Base-by-base conservation (phyloP, 805 yeast genomes). In the Pachysolen tannophilus region DNA sequence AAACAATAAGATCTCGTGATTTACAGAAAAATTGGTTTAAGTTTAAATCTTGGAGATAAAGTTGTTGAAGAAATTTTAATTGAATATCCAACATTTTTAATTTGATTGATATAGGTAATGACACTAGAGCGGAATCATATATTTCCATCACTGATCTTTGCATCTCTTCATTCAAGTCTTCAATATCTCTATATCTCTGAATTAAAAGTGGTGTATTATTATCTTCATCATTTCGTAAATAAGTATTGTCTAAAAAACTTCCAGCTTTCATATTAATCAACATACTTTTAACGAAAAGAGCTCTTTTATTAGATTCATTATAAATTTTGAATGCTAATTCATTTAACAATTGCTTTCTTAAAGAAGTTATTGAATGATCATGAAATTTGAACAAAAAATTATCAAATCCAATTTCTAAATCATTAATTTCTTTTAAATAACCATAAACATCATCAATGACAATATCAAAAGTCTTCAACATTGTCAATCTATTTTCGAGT, bases 1-100 rank as follows among this genome's bases (percentile, higher is more conserved):
- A n/a, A n/a, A n/a, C n/a, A n/a, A n/a, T n/a, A n/a, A n/a, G n/a
- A n/a, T n/a, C n/a, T n/a, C n/a, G n/a, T n/a, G n/a, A n/a, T n/a
- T n/a, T n/a, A 36, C 4, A 36, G 24, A 3, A 29, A 26, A n/a
- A 36, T 31, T 10, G 32, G 26, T 8, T 28, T 9, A 13, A 32
- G 26, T 23, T 31, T 36, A 21, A 32, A 35, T 4, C 24, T 19
- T 6, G 25, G 26, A n/a, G 39, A 35, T 7, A 36, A 24, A 1
- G 35, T 17, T 6, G 21, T 8, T 20, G 28, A 18, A 8, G 39
- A 31, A n/a, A n/a, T n/a, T n/a, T n/a, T n/a, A n/a, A n/a, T n/a
- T n/a, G n/a, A n/a, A n/a, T n/a, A n/a, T n/a, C n/a, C n/a, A n/a
- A n/a, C n/a, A n/a, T n/a, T n/a, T n/a, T n/a, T n/a, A n/a, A n/a